Base-by-base conservation (phyloP, 768 basidiomycete species). In the Coprinopsis strossmayeri region DNA sequence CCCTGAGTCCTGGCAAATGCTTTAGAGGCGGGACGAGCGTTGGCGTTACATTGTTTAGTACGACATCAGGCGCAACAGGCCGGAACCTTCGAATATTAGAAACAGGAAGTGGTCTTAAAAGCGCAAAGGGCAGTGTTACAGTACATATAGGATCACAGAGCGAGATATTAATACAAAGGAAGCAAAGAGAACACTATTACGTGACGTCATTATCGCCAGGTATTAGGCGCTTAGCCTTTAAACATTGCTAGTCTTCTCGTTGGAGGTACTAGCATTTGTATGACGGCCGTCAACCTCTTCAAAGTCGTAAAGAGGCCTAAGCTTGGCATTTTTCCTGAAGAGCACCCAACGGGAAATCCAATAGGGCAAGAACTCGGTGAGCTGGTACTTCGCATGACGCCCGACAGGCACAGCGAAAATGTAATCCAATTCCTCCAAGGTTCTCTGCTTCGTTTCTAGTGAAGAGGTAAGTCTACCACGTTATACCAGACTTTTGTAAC, bases 281-380 rank as follows among this genome's bases (percentile, higher is more conserved):
- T 2, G 68, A 68, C 11, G 43, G 5, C 3, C 27, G 53, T 72
- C 69, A 3, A 72, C 71, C 54, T 76, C 72, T 10, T 75, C 73
- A 46, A 79, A 76, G 59, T 77, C 67, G 58, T 79, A 81, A 21
- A 79, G 61, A 0, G 74, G 74, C 45, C 65, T 53, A 32, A 79
- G 65, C 17, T 59, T 53, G 0, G 66, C 66, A 5, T 61, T 40
- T 50, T 64, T 69, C 38, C 62, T 62, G 57, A 66, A 65, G 30
- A 79, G 56, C 3, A 78, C 53, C 53, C 69, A 76, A 25, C 72
- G 70, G 44, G 68, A 70, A 54, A 79, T 61, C 61, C 68, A 80
- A 59, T 74, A 78, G 0, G 77, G 76, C n/a, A 79, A 56, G 65
- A 68, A 71, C 12, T 59, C 63, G 37, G 57, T 64, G 23, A 66